phyloP scores from a whole-genome alignment of 371 early-diverging fungal species.

The Mucor lusitanicus region DNA sequence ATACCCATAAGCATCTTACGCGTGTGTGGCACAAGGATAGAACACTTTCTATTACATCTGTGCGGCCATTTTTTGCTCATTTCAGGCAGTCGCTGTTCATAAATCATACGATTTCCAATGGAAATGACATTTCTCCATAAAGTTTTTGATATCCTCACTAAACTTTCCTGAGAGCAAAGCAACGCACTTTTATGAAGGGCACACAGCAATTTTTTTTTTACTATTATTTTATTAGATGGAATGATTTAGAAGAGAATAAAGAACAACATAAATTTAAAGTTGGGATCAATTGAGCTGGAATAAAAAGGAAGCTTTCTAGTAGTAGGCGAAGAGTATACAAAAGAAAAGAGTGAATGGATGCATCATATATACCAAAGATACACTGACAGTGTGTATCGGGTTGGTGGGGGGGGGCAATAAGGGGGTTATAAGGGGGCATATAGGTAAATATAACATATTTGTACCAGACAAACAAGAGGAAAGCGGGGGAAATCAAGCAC shows the following conservation, averaged over 20 bases:
- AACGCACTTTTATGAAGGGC: neutral
- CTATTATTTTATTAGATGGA: too few species aligned
- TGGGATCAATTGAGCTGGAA: too few species aligned
- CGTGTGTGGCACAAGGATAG: neutral
- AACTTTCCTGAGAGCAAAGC: neutral
- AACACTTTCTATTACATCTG: neutral
- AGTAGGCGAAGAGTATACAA: neutral
- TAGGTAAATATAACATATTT: neutral
- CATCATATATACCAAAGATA: too few species aligned
- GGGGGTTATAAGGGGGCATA: constrained; percentile 1
- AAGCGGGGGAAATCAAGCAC: neutral
- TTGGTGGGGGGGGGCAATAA: neutral
- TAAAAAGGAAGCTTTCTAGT: too few species aligned
- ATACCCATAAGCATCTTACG: neutral
- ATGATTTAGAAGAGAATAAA: too few species aligned
- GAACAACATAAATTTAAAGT: too few species aligned
- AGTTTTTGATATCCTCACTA: neutral
- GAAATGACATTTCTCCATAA: neutral
- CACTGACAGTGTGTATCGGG: neutral
- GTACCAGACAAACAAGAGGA: constrained; percentile 7
- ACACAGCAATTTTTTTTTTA: too few species aligned
- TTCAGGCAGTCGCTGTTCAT: neutral
- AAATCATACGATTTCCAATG: neutral
- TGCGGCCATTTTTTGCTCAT: neutral
- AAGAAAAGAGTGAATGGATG: neutral